Percentiles rank a stretch among this genome's conserved stretches.
These are phyloP conservation scores for Macadamia tetraphylla DNA, from an alignment of 164 flowering plant species.

Conservation along the genomic window DNA sequence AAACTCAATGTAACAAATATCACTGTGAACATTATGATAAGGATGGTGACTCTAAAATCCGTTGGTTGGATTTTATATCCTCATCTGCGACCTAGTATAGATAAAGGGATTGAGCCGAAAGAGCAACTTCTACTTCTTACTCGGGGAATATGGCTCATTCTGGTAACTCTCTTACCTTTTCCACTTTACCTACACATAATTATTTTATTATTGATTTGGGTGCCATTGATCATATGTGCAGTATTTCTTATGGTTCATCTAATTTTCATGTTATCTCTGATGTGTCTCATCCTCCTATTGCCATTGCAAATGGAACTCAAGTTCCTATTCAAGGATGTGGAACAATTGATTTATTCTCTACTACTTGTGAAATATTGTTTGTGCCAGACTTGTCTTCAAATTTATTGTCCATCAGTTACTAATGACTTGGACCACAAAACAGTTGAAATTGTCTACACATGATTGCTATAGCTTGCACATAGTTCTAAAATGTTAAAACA, in stretches of 20 bases:
- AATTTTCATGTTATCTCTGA: too few species aligned
- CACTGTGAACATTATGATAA: conserved; percentile 1
- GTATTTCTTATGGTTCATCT: not conserved
- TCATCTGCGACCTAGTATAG: conserved; percentile 2
- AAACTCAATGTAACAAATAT: not conserved
- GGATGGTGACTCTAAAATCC: not conserved
- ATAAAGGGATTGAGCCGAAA: not conserved
- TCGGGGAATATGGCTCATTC: not conserved
- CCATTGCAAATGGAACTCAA: too few species aligned
- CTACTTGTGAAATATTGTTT: too few species aligned
- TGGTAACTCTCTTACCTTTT: conserved; percentile 3
- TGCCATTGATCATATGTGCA: conserved; percentile 9
- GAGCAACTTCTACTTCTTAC: not conserved
- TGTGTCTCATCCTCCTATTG: too few species aligned
- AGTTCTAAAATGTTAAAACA: too few species aligned
- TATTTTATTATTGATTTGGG: conserved; percentile 12
- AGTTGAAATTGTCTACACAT: too few species aligned
- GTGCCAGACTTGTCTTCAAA: too few species aligned
- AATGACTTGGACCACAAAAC: too few species aligned
- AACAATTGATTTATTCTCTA: not conserved
- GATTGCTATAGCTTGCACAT: too few species aligned
- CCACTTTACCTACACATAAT: not conserved
- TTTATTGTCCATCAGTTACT: too few species aligned
- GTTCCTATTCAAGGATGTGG: conserved; percentile 1
- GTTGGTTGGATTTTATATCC: conserved; percentile 9